phyloP scores from a whole-genome alignment of 345 rosid genomes.

The Gossypioides kirkii region DNA sequence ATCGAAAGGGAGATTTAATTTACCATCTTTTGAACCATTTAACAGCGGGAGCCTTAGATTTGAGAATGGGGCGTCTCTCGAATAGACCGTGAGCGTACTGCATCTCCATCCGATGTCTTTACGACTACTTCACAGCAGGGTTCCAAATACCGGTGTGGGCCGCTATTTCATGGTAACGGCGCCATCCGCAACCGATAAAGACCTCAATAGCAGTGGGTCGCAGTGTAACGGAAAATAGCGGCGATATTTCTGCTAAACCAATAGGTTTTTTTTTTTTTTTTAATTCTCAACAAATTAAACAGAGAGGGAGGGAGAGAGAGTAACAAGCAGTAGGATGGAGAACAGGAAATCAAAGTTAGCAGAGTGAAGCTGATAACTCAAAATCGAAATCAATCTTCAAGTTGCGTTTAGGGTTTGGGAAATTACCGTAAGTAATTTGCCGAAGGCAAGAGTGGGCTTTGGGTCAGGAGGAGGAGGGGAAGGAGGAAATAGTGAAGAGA shows the following conservation, averaged over 20 bases:
- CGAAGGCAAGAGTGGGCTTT: neutral
- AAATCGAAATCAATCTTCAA: neutral
- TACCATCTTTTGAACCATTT: constrained; percentile 89
- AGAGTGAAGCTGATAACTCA: neutral
- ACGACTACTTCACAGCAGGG: neutral
- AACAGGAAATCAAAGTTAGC: neutral
- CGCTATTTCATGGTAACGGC: neutral
- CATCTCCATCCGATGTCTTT: constrained; percentile 28
- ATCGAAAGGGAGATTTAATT: neutral
- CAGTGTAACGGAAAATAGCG: neutral
- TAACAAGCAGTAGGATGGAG: neutral
- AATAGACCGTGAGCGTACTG: constrained; percentile 53
- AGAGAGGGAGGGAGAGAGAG: neutral
- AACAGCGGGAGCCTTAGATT: constrained; percentile 69
- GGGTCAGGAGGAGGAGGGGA: too few relatives aligned
- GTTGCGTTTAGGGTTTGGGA: neutral
- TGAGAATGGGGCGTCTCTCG: constrained; percentile 68
- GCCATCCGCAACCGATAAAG: neutral
- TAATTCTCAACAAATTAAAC: neutral
- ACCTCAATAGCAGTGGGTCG: neutral
- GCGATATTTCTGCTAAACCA: neutral
- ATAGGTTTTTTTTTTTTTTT: neutral
- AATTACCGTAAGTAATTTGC: neutral
- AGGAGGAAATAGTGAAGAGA: neutral
- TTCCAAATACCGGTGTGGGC: neutral